These are phyloP conservation scores for Phycomyces nitens DNA, from an alignment of 192 early-diverging fungal genomes.

Conservation along the genomic window DNA sequence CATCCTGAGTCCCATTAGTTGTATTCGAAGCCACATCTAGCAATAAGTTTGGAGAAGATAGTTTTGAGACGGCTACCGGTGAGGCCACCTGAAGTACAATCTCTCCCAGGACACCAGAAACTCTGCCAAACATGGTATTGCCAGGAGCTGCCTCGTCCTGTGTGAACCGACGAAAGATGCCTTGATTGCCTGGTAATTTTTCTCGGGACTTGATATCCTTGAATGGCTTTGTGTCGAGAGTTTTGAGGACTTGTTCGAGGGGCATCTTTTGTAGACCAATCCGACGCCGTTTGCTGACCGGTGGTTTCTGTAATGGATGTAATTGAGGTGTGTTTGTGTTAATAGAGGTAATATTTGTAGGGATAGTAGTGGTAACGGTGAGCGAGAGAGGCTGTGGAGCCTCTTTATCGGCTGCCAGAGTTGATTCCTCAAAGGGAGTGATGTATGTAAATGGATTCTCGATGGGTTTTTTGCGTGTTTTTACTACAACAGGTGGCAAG, in stretches of 20 bases:
- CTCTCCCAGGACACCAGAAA: constrained; percentile 18
- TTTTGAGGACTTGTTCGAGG: background rate
- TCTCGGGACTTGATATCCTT: background rate
- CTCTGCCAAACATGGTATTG: constrained; percentile 13
- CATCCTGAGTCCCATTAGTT: background rate
- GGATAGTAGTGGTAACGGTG: background rate
- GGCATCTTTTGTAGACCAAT: background rate
- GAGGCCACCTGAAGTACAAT: constrained; percentile 22
- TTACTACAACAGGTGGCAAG: constrained; percentile 14
- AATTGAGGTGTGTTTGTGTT: background rate
- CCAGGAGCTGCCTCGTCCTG: constrained; percentile 24
- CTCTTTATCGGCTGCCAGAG: constrained; percentile 12
- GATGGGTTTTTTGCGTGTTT: constrained; percentile 24
- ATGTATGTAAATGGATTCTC: constrained; percentile 29
- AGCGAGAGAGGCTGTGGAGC: background rate
- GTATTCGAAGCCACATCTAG: constrained; percentile 12
- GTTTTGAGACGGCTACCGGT: constrained; percentile 23
- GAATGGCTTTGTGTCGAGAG: background rate
- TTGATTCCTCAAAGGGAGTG: constrained; percentile 32
- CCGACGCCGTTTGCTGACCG: background rate
- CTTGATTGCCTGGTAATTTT: background rate
- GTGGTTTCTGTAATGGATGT: background rate
- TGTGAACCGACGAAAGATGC: constrained; percentile 1
- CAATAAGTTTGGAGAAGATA: constrained; percentile 31
- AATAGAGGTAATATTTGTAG: background rate